Conservation (phyloP, 495 filamentous ascomycete species). For the Podospora sp. region DNA sequence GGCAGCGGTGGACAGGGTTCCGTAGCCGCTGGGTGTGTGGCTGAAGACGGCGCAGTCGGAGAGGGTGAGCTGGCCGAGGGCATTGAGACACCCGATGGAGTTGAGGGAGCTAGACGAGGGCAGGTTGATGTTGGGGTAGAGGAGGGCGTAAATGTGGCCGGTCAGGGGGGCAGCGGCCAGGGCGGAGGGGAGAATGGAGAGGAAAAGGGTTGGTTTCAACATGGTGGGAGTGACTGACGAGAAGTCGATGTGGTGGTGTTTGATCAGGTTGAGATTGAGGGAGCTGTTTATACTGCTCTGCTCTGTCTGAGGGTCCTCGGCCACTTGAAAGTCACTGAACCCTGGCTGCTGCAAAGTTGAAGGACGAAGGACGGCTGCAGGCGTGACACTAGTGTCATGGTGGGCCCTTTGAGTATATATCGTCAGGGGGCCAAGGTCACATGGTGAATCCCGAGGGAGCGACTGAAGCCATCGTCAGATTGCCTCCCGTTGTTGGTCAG, state of each 20-base stretch:
- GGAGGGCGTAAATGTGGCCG: slow-evolving; percentile 37
- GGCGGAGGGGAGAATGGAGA: background rate
- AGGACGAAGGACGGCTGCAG: background rate
- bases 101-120: slow-evolving; percentile 16
- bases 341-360: background rate
- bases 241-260: background rate
- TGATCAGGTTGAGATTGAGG: background rate
- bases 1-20: slow-evolving; percentile 31
- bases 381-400: background rate
- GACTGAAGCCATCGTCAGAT: background rate
- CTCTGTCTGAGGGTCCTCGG: background rate
- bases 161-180: slow-evolving; percentile 16
- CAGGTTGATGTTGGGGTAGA: slow-evolving; percentile 23
- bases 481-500: background rate
- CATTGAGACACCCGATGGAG: slow-evolving; percentile 39
- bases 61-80: slow-evolving; percentile 26
- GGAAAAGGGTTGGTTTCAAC: background rate
- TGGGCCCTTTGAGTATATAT: background rate
- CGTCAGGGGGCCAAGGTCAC: background rate
- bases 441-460: background rate
- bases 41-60: slow-evolving; percentile 39
- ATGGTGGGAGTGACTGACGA: background rate
- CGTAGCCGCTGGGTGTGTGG: slow-evolving; percentile 22
- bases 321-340: background rate
- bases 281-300: too few species aligned